Conservation (phyloP, 768 basidiomycete species). For the Crepidotus variabilis region DNA sequence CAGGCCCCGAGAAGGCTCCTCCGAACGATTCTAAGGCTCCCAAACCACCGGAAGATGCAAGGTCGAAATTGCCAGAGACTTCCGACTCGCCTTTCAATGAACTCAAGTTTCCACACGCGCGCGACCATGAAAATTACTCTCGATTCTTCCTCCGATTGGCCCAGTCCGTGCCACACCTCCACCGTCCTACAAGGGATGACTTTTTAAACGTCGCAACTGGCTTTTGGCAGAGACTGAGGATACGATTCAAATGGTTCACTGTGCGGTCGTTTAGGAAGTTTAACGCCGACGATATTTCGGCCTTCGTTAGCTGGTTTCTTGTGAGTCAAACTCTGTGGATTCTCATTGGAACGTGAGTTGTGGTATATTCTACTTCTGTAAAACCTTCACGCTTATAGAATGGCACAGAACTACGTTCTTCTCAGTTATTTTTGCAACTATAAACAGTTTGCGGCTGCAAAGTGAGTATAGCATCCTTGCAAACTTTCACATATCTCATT, state of each 20-base stretch:
- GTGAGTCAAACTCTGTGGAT: slow-evolving; percentile 97
- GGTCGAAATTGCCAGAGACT: background rate
- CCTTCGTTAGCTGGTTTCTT: slow-evolving; percentile 93
- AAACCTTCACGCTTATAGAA: background rate
- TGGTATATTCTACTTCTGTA: background rate
- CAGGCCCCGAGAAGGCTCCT: no score
- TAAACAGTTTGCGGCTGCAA: slow-evolving; percentile 85
- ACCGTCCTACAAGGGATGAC: slow-evolving; percentile 84
- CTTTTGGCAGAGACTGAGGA: slow-evolving; percentile 86
- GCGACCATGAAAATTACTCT: slow-evolving; percentile 65
- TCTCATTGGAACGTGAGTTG: slow-evolving; percentile 82
- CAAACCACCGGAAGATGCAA: background rate
- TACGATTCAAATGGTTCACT: slow-evolving; percentile 97
- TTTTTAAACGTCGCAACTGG: slow-evolving; percentile 81
- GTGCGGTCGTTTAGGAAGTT: slow-evolving; percentile 93
- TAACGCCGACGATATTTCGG: slow-evolving; percentile 95
- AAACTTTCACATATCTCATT: background rate
- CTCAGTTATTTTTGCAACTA: slow-evolving; percentile 85
- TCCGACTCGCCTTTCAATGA: background rate
- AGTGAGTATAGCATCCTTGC: slow-evolving; percentile 37
- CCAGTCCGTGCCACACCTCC: slow-evolving; percentile 68
- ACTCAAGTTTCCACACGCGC: slow-evolving; percentile 16
- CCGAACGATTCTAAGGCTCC: background rate
- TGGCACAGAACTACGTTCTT: slow-evolving; percentile 83
- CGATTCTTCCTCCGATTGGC: slow-evolving; percentile 80